Evolutionary conservation across 441 rosid species (phyloP).

Genomic region (Euphorbia schlechtendalii): DNA sequence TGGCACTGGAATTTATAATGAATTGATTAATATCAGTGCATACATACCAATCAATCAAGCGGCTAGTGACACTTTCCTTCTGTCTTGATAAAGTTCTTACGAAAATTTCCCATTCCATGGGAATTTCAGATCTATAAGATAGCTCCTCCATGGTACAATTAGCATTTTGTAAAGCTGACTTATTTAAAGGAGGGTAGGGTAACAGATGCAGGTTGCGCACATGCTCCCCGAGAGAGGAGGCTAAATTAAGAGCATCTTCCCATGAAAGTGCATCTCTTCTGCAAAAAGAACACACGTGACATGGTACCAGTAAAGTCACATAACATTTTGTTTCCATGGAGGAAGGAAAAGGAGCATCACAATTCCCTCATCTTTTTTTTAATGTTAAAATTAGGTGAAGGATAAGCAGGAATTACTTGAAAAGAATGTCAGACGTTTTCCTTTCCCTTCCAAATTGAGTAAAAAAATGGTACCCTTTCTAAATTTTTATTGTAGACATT

Average conservation of each 20-base stretch:
- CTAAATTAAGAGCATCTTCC: conserved; percentile 57
- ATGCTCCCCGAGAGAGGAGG: conserved; percentile 82
- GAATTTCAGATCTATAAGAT: conserved; percentile 32
- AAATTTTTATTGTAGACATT: background rate
- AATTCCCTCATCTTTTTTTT: background rate
- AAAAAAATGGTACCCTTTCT: background rate
- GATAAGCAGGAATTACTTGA: background rate
- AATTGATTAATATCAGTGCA: background rate
- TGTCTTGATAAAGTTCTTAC: conserved; percentile 41
- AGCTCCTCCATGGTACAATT: conserved; percentile 27
- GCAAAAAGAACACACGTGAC: conserved; percentile 27
- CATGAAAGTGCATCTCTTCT: conserved; percentile 71
- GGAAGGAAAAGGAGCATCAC: background rate
- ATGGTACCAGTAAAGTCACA: conserved; percentile 3
- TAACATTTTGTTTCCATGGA: background rate
- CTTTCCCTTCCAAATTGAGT: background rate
- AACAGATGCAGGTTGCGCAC: conserved; percentile 68
- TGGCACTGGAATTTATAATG: background rate
- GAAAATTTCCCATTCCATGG: conserved; percentile 69
- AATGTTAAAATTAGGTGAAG: background rate
- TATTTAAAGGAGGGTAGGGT: conserved; percentile 55
- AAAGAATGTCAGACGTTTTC: background rate
- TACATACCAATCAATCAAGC: conserved; percentile 61
- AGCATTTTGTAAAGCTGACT: conserved; percentile 24
- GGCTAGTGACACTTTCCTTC: conserved; percentile 47